Evolutionary conservation across 2,329 filamentous ascomycete genomes (phyloP).

Genomic region (Endocalyx cinctus): DNA sequence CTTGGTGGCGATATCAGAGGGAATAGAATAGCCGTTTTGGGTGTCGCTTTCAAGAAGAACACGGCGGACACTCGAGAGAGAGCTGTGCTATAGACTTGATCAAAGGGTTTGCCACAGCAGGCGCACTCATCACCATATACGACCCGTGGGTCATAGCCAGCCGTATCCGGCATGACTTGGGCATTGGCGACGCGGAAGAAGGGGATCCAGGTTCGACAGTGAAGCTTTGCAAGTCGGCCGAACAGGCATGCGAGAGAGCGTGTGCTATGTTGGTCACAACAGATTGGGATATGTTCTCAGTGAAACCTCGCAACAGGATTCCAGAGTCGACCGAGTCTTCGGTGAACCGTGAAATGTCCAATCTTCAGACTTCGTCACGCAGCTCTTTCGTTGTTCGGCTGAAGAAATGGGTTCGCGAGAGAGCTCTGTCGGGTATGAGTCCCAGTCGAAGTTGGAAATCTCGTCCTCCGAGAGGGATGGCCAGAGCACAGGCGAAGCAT

Average conservation of each 20-base stretch:
- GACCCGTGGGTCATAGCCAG: conserved; percentile 1
- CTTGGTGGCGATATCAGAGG: conserved; percentile 64
- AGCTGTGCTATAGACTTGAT: conserved; percentile 1
- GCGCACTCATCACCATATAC: conserved; percentile 1
- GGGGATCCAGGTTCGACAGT: conserved; percentile 1
- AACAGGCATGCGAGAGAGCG: conserved; percentile 1
- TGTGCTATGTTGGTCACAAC: conserved; percentile 1
- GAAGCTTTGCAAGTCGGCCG: conserved; percentile 1
- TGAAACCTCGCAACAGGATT: too few relatives aligned
- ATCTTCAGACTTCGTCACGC: too few relatives aligned
- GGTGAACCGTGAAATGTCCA: too few relatives aligned
- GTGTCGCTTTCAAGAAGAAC: conserved; percentile 75
- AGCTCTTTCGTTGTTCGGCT: too few relatives aligned
- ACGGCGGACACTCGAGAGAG: conserved; percentile 58
- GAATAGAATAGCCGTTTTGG: conserved; percentile 67
- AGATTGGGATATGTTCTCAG: neutral
- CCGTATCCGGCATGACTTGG: conserved; percentile 2
- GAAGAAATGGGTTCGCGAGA: too few relatives aligned
- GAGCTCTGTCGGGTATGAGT: too few relatives aligned
- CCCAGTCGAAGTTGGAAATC: too few relatives aligned
- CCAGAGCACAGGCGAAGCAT: too few relatives aligned
- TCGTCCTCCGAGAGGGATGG: too few relatives aligned
- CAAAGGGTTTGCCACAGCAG: conserved; percentile 1
- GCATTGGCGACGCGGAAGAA: conserved; percentile 1
- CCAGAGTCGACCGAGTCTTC: too few relatives aligned